Conservation (phyloP, 1,139 yeast species). For the Diutina sp. region DNA sequence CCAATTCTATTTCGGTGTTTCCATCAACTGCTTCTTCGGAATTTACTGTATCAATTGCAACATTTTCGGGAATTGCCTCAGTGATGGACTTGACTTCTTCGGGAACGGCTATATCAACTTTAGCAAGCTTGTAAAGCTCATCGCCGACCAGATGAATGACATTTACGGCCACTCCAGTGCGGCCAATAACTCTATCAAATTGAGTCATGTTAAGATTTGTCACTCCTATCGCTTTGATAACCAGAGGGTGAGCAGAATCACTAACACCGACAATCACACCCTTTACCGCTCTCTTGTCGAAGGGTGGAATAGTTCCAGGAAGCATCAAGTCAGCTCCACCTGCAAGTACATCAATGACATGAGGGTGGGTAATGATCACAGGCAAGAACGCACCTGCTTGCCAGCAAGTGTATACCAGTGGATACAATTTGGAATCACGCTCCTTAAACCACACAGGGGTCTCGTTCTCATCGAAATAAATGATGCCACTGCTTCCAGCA, state of each 20-base stretch:
- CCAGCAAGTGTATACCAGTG: conserved; percentile 70
- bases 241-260: conserved; percentile 43
- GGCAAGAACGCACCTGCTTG: conserved; percentile 55
- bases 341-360: conserved; percentile 48
- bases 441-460: conserved; percentile 64
- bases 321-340: conserved; percentile 88
- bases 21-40: conserved; percentile 5
- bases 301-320: conserved; percentile 80
- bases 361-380: conserved; percentile 51
- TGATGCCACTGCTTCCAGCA: conserved; percentile 42
- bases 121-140: conserved; percentile 33
- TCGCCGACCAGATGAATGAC: conserved; percentile 45
- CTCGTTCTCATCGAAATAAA: conserved; percentile 52
- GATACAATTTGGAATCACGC: conserved; percentile 44
- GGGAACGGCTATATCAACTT: conserved; percentile 31
- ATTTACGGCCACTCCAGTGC: conserved; percentile 56
- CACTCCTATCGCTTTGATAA: conserved; percentile 66
- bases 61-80: conserved; percentile 5
- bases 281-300: conserved; percentile 31
- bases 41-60: conserved; percentile 4
- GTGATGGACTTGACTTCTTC: conserved; percentile 11
- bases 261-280: conserved; percentile 68
- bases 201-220: conserved; percentile 40
- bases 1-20: conserved; percentile 4
- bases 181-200: conserved; percentile 33